Base-by-base conservation (phyloP, 2,329 filamentous ascomycete genomes). In the Penicillium olsonii region DNA sequence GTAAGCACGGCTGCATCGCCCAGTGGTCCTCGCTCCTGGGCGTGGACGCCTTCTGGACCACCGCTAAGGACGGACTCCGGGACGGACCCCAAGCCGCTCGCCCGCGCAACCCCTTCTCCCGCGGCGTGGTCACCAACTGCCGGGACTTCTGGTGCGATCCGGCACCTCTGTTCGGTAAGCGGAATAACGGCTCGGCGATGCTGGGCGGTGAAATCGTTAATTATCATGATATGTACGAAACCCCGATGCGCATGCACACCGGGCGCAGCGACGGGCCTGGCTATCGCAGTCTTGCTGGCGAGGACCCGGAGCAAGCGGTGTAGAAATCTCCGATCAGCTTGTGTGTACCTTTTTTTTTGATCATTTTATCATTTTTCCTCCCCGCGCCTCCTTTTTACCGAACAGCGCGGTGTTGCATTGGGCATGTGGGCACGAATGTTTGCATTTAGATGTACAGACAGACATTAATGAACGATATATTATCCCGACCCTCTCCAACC, bases 111-210 rank as follows among this genome's bases (percentile, higher is more conserved):
- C 92, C 92, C 0, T 99, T 92, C 70, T 92, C 85, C 50, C 80
- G 85, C 26, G 94, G 94, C 7, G 79, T 90, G 33, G 61, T 95
- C n/a, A 82, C 85, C 51, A 99, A 99, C 67, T 99, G 94, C 72
- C 87, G 84, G 58, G 95, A 99, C 71, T 99, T 99, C 69, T 97
- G 92, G 90, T 92, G 88, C 63, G 94, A 97, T 67, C 84, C 89
- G 2, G 86, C 88, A 2, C 88, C 92, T 0, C 70, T 95, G 15
- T 92, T 96, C 67, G 84, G 87, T 10, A 83, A 80, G 61, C 81
- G 87, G 50, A 84, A 89, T 62, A 87, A 83, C 42, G 92, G 92
- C 11, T 79, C 80, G 37, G 91, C 88, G 0, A 75, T 91, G 68
- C 74, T 99, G 7, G 89, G 85, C 12, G 92, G 94, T 2, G 81